Conservation (phyloP, 495 filamentous ascomycete species). For the Aspergillus bridgeri region DNA sequence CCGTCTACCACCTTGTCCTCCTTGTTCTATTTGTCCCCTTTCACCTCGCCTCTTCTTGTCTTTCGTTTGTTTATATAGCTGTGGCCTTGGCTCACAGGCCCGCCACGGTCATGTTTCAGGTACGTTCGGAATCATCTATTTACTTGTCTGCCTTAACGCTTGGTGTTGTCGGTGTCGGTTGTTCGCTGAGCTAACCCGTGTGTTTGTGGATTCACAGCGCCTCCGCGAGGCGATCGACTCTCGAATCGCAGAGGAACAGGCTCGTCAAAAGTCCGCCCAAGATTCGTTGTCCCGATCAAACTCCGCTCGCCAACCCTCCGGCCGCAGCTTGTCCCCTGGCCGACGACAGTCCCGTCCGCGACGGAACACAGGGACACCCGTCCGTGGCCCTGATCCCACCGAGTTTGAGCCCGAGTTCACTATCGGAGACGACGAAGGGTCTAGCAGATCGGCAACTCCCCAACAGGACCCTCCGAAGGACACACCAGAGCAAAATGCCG, state of each 20-base stretch:
- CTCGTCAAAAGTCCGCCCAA: conserved; percentile 60
- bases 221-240: conserved; percentile 82
- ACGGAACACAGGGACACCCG: conserved; percentile 50
- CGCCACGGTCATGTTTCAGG: conserved; percentile 48
- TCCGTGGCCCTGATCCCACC: conserved; percentile 69
- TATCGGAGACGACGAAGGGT: conserved; percentile 70
- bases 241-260: conserved; percentile 86
- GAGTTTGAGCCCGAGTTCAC: conserved; percentile 81
- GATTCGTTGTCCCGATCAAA: conserved; percentile 47
- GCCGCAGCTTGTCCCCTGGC: conserved; percentile 51
- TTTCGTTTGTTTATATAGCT: conserved; percentile 22
- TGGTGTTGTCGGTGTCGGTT: background rate
- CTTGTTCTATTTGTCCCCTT: conserved; percentile 9
- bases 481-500: conserved; percentile 24
- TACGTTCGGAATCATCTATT: conserved; percentile 17
- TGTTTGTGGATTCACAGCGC: conserved; percentile 49
- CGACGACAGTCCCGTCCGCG: conserved; percentile 46
- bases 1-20: conserved; percentile 17
- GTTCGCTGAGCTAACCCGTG: background rate
- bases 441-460: conserved; percentile 55
- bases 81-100: conserved; percentile 34
- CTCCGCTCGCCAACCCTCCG: conserved; percentile 45
- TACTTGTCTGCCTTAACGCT: background rate
- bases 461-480: conserved; percentile 23
- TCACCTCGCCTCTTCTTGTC: conserved; percentile 19